Base-by-base conservation (phyloP, 805 yeast species). In the Trichomonascus vanleenenianus region DNA sequence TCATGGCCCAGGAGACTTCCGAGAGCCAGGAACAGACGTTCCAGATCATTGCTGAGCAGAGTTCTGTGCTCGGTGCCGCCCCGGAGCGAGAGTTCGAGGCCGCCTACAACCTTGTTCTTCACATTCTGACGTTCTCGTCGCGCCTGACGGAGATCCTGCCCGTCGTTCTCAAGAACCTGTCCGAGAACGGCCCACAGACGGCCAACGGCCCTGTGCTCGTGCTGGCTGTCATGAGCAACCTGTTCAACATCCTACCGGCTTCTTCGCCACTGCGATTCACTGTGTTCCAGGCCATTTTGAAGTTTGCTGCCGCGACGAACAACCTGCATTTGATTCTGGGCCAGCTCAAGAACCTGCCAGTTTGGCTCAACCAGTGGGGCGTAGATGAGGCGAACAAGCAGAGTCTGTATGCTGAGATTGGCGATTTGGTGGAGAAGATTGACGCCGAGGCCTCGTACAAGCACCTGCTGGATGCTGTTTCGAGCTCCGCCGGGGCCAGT, bases 341-440 rank as follows among this genome's bases (percentile, higher is more conserved):
- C 39, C 72, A 70, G 55, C 61, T 68, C 39, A 53, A 57, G 42
- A 56, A 57, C 46, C 56, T 69, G 39, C 59, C 63, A 31, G 50
- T 54, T 46, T 68, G 72, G 72, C 55, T 68, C 41, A 47, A 46
- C 12, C 59, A 58, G 40, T 70, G 73, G 73, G 47, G 50, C 22
- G 44, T 56, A 22, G 46, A 53, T 30, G 53, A 46, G 11, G 62
- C 50, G 14, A 52, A 45, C 39, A 58, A 57, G 45, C 50, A 53
- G 20, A 53, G 46, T 36, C 47, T 65, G 7, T 59, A 58, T 42
- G 31, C 46, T 33, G 54, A 56, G 47, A 50, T 66, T 33, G 54
- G 56, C 32, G 35, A 42, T n/a, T 51, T 50, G n/a, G 48, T 60
- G 41, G 40, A 19, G 11, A 41, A 50, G 19, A 45, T 39, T 10